Conservation (phyloP, 176 grass and related monocot genomes). For the Oryza meyeriana region DNA sequence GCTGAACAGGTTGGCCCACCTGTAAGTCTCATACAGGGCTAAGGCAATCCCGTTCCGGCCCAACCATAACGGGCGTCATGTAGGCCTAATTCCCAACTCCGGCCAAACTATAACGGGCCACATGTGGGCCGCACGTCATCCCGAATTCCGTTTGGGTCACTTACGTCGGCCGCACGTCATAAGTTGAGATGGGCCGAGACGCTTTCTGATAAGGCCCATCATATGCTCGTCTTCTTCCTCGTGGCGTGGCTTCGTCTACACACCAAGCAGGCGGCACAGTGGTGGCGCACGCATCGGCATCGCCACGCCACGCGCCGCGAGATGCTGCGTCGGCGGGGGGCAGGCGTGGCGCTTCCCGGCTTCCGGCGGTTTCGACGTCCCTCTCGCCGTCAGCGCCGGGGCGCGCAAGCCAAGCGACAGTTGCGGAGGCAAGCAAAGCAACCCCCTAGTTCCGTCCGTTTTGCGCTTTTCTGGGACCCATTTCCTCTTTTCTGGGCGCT, state of each 20-base stretch:
- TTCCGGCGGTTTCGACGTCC: background rate
- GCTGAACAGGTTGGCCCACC: background rate
- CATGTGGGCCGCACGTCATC: no score
- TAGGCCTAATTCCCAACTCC: no score
- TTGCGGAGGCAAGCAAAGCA: constrained; percentile 47
- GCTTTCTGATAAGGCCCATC: background rate
- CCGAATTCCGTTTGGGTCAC: no score
- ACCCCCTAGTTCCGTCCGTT: background rate
- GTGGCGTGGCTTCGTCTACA: background rate
- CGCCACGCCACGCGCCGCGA: constrained; percentile 8
- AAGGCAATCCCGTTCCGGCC: background rate
- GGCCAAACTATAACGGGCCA: no score
- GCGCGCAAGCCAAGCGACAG: constrained; percentile 36
- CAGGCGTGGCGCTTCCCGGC: background rate
- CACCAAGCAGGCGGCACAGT: background rate
- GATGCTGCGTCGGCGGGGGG: background rate
- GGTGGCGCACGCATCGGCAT: background rate
- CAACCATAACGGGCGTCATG: background rate
- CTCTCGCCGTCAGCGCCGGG: background rate
- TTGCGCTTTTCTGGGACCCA: background rate
- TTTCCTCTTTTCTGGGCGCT: background rate
- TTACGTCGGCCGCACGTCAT: background rate
- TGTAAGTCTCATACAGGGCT: background rate
- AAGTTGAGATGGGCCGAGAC: background rate
- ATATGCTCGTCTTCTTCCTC: background rate